These are phyloP conservation scores for Botrytis cinerea DNA, from an alignment of 2,329 filamentous ascomycete genomes.

Conservation along the genomic window DNA sequence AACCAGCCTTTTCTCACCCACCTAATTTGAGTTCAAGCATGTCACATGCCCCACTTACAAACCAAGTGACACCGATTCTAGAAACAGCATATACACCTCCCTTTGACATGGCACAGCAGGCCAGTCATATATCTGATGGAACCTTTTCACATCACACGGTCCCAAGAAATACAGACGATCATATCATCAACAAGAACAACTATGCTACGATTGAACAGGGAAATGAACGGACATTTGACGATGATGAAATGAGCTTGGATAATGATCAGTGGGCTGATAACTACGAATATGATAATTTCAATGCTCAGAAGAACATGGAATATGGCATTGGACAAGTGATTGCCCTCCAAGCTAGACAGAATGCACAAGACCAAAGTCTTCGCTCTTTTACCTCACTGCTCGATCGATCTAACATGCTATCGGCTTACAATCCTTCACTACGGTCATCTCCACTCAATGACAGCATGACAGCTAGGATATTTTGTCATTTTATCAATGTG, in stretches of 20 bases:
- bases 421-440: constrained; percentile 66
- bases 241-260: constrained; percentile 25
- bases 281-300: constrained; percentile 44
- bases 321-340: constrained; percentile 27
- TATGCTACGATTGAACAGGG: background rate
- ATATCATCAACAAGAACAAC: background rate
- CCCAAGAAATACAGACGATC: background rate
- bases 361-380: constrained; percentile 41
- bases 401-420: constrained; percentile 52
- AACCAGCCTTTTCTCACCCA: background rate
- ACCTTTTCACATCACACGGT: background rate
- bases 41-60: background rate
- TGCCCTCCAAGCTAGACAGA: constrained; percentile 38
- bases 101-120: background rate
- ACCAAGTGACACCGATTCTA: background rate
- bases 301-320: constrained; percentile 25
- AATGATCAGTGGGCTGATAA: constrained; percentile 44
- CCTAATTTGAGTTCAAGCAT: background rate
- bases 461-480: constrained; percentile 76
- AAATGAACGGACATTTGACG: constrained; percentile 42
- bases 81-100: background rate
- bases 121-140: background rate
- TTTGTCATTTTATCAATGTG: constrained; percentile 88
- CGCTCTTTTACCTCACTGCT: constrained; percentile 51
- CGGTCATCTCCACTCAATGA: constrained; percentile 75